Base-by-base conservation (phyloP, 345 rosid genomes). In the Arabis hirsuta region DNA sequence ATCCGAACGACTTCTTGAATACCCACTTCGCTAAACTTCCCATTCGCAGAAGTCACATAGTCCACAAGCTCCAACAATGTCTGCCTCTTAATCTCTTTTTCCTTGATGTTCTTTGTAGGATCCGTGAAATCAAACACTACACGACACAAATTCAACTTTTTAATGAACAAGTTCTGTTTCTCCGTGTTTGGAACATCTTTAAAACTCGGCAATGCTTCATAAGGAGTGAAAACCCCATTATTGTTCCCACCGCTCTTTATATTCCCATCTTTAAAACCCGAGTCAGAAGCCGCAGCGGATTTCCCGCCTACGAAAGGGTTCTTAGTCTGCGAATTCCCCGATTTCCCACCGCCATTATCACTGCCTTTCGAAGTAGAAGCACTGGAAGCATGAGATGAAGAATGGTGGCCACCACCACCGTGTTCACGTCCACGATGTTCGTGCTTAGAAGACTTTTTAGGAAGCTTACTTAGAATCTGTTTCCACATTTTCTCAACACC, bases 401-500 rank as follows among this genome's bases (percentile, higher is more conserved):
- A 62, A 71, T 71, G 79, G 52, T 66, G 77, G 45, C 85, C 82
- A 65, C 87, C 82, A 45, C 85, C 82, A 65, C 87, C 82, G 71
- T 81, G 78, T 14, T 84, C 92, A 69, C 89, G 84, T 50, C 79
- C 74, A 78, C 73, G 80, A 64, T 81, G 88, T 59, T 82, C 75
- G 1, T 84, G 79, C 79, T 85, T 90, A 3, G 93, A 87, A 12
- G 91, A 89, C 84, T 92, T 92, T 51, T 86, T 84, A 1, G 98
- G 98, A 78, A 92, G 88, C 90, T 87, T 90, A 48, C 85, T 84
- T 8, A 92, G 82, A 76, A 92, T 83, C 80, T 90, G 91, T 67
- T 84, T 90, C 78, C 91, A 70, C 98, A 92, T 55, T 0, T 9
- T 22, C 70, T 71, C 46, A 71, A 63, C 57, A 71, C 47, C 36